Evolutionary conservation across 257 asterid species (phyloP).

Genomic region (Cynanchum wilfordii): DNA sequence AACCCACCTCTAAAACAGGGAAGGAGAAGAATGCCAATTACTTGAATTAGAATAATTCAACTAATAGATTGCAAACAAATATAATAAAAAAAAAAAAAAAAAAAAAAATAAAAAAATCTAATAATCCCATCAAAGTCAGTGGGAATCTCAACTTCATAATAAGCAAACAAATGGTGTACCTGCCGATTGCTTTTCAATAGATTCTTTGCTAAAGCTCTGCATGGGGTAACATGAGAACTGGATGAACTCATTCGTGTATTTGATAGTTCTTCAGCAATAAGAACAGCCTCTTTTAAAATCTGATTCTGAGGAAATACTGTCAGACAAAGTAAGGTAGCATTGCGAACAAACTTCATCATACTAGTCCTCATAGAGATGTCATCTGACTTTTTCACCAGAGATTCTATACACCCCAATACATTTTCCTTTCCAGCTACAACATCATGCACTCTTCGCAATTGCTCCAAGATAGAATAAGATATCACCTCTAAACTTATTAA

Average conservation of each 20-base stretch:
- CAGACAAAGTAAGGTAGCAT: slow-evolving; percentile 74
- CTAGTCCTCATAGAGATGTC: slow-evolving; percentile 55
- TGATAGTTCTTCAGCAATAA: slow-evolving; percentile 86
- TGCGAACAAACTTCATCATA: slow-evolving; percentile 78
- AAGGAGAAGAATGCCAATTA: neutral
- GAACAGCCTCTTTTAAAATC: slow-evolving; percentile 87
- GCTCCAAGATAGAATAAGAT: slow-evolving; percentile 57
- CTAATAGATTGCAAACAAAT: neutral
- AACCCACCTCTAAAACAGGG: neutral
- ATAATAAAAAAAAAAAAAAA: no score
- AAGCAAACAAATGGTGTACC: slow-evolving; percentile 36
- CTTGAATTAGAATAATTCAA: neutral
- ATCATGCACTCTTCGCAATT: slow-evolving; percentile 45
- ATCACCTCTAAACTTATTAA: slow-evolving; percentile 60
- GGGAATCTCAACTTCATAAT: slow-evolving; percentile 14
- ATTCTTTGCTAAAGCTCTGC: slow-evolving; percentile 81
- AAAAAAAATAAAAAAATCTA: neutral
- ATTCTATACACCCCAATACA: slow-evolving; percentile 43
- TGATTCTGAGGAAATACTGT: slow-evolving; percentile 69
- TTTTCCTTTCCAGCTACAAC: slow-evolving; percentile 32
- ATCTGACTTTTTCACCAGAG: slow-evolving; percentile 46
- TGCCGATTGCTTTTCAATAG: slow-evolving; percentile 83
- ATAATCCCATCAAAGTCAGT: neutral
- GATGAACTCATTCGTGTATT: slow-evolving; percentile 55
- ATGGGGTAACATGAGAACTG: slow-evolving; percentile 60